Evolutionary conservation across 2,329 filamentous ascomycete species (phyloP), one percentile per base, ranked within the genome.

Genomic region (Epichloe scottii): DNA sequence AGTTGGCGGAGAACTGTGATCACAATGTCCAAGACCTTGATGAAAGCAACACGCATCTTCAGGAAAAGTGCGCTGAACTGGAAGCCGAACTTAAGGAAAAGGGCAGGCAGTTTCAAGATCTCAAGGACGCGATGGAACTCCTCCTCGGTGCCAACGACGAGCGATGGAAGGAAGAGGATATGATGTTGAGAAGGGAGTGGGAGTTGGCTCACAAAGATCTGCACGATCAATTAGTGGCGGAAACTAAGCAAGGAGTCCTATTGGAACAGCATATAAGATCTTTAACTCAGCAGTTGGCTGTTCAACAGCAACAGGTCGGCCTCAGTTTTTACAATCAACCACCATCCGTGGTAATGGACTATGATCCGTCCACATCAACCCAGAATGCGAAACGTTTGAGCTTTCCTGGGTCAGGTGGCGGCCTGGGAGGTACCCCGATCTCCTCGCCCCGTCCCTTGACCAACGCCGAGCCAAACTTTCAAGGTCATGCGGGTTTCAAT

Each of bases 31-130:
- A 70, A 37, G 70, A 74, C 41, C 69, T 83, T 39, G 73, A 75
- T 42, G 68, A 71, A 38, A 71, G 81, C 50, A 82, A 84, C 46
- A 67, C 70, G 37, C 70, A 77, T 33, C 69, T 87, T 21, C 84
- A 88, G 59, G 77, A 84, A 39, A 81, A 82, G 51, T 78, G 78
- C 53, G 69, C 76, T 5, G 72, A 73, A 35, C 71, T 91, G 48
- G 87, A 93, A 63, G 77, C 85, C 8, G 83, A 87, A 55, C 75
- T 93, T 30, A 84, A 81, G 57, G 77, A 86, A 51, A 71, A 71
- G 55, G 69, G 69, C 53, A 86, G 84, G 50, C 79, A 84, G 56
- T 79, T 91, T 56, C 87, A 88, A 62, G 77, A 82, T 48, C 74
- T 89, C 26, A 87, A 93, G 62, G 81, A 83, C 53, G 78, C 84